Evolutionary conservation across 2,329 filamentous ascomycete species (phyloP).

Genomic region (Alternaria gansuensis): DNA sequence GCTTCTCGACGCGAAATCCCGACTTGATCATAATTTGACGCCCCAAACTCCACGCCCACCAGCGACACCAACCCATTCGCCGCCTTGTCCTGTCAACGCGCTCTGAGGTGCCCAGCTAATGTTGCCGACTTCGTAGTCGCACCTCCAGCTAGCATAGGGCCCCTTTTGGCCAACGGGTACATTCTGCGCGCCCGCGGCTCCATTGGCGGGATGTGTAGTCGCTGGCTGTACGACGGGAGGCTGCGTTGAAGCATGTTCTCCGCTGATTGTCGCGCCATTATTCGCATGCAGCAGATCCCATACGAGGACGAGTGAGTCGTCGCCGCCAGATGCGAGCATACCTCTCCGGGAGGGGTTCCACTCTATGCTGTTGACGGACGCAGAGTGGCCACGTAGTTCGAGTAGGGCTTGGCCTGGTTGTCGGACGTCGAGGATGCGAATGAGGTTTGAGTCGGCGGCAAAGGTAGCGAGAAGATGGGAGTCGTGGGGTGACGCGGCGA

Average conservation of each 20-base stretch:
- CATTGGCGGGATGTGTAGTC: slow-evolving; percentile 40
- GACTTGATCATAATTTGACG: slow-evolving; percentile 61
- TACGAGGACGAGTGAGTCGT: slow-evolving; percentile 89
- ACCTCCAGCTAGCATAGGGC: slow-evolving; percentile 81
- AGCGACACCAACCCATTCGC: slow-evolving; percentile 85
- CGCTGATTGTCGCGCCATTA: slow-evolving; percentile 60
- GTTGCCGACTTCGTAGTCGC: slow-evolving; percentile 87
- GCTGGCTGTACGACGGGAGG: slow-evolving; percentile 36
- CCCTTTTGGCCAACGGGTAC: slow-evolving; percentile 64
- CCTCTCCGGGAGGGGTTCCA: slow-evolving; percentile 91
- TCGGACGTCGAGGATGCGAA: slow-evolving; percentile 93
- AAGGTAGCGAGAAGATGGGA: slow-evolving; percentile 97
- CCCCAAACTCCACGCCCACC: slow-evolving; percentile 85
- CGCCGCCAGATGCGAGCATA: slow-evolving; percentile 87
- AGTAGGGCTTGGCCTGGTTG: slow-evolving; percentile 95
- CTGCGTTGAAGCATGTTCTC: slow-evolving; percentile 47
- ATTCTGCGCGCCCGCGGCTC: slow-evolving; percentile 36
- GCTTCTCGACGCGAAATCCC: background rate
- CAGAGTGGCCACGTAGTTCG: slow-evolving; percentile 87
- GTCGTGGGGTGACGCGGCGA: slow-evolving; percentile 93
- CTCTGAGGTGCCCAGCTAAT: slow-evolving; percentile 83
- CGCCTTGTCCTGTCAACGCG: slow-evolving; percentile 71
- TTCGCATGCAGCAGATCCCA: slow-evolving; percentile 87
- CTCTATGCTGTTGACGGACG: slow-evolving; percentile 89
- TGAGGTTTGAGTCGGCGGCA: slow-evolving; percentile 88